Percentiles rank a stretch among this genome's conserved stretches.
phyloP scores from a whole-genome alignment of 2,329 filamentous ascomycete genomes.

The Trichothecium roseum region DNA sequence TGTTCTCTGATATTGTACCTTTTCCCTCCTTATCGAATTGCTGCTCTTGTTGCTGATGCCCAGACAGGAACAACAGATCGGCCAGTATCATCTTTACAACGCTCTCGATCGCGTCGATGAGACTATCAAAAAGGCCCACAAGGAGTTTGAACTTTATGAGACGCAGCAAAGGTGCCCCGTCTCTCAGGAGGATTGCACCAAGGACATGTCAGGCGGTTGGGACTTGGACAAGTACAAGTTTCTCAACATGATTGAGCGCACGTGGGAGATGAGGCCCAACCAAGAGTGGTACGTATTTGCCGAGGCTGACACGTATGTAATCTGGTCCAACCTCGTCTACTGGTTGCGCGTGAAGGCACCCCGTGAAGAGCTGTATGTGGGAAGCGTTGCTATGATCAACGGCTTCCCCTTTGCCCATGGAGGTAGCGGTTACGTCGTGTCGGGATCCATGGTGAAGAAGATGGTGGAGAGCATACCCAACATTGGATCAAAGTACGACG shows the following conservation, averaged over 20 bases:
- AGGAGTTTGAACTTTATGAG: constrained; percentile 36
- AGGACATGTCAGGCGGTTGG: constrained; percentile 29
- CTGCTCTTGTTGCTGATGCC: constrained; percentile 42
- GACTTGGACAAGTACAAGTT: constrained; percentile 53
- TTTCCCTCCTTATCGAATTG: neutral
- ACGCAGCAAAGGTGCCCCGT: constrained; percentile 34
- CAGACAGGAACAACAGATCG: constrained; percentile 36
- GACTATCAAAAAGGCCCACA: constrained; percentile 22
- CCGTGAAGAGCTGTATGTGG: constrained; percentile 35
- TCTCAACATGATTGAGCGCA: constrained; percentile 45
- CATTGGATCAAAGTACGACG: constrained; percentile 35
- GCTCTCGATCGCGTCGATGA: constrained; percentile 28
- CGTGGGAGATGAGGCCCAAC: constrained; percentile 41
- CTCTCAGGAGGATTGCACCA: constrained; percentile 32
- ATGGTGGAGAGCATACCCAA: constrained; percentile 32
- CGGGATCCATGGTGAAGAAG: constrained; percentile 37
- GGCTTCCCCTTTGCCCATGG: constrained; percentile 43
- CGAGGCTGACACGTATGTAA: constrained; percentile 47
- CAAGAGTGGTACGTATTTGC: constrained; percentile 50
- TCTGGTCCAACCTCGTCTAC: constrained; percentile 41
- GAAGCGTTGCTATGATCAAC: constrained; percentile 36
- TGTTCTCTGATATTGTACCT: constrained; percentile 41
- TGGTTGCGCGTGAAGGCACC: constrained; percentile 35
- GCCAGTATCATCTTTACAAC: constrained; percentile 31
- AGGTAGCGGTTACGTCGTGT: constrained; percentile 47